Percentiles rank a stretch among this genome's conserved stretches.
Evolutionary conservation across 495 filamentous ascomycete genomes (phyloP).

Genomic region (Mycothermus thermophilus): DNA sequence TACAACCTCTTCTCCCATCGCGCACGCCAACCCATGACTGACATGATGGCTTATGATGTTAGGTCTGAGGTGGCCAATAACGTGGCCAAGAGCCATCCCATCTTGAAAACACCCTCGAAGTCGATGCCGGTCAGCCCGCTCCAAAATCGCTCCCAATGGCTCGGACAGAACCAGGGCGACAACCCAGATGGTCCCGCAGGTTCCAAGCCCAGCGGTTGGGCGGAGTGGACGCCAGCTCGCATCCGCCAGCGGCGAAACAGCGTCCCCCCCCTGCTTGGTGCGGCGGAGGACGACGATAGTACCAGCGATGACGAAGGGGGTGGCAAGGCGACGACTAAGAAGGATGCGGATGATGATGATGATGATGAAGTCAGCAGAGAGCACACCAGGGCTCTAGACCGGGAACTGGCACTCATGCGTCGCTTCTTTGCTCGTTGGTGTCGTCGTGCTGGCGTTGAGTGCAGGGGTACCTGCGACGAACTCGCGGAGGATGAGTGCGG

Average conservation of each 20-base stretch:
- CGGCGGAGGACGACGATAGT: conserved; percentile 23
- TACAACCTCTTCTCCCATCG: too few species aligned
- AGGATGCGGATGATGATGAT: too few species aligned
- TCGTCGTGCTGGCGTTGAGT: conserved; percentile 46
- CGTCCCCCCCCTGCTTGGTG: conserved; percentile 17
- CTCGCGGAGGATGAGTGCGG: conserved; percentile 42
- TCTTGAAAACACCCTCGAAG: conserved; percentile 3
- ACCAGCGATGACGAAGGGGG: conserved; percentile 14
- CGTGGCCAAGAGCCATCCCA: conserved; percentile 21
- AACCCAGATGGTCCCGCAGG: background rate
- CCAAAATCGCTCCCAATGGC: too few species aligned
- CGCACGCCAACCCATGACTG: too few species aligned
- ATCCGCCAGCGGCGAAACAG: conserved; percentile 24
- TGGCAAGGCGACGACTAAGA: too few species aligned
- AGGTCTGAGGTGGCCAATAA: conserved; percentile 34
- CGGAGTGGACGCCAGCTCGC: conserved; percentile 31
- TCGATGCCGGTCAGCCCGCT: conserved; percentile 5
- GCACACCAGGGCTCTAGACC: conserved; percentile 19
- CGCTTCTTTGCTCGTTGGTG: conserved; percentile 62
- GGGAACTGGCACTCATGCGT: conserved; percentile 37
- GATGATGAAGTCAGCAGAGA: conserved; percentile 19
- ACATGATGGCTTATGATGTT: too few species aligned
- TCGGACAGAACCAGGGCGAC: background rate
- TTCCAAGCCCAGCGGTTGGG: conserved; percentile 15
- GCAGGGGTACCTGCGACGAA: conserved; percentile 25